A percentile compares a stretch with the other conserved stretches of the same genome.
Conservation (phyloP, 257 asterid species). For the Solanum megistacrolobum region DNA sequence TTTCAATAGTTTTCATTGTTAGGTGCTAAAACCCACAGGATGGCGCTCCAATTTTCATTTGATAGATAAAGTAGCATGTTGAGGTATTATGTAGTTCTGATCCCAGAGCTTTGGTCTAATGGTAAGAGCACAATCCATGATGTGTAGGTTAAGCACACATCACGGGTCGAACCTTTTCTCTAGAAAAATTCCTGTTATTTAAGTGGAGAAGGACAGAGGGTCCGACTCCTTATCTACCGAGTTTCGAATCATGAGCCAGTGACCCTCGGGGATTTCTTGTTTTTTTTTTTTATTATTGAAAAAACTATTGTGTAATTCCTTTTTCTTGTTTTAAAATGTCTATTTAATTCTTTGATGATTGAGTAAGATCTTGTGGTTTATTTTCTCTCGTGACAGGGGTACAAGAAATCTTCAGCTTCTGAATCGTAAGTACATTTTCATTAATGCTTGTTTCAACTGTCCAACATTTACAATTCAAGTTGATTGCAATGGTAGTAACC, state of each 20-base stretch:
- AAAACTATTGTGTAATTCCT: not conserved
- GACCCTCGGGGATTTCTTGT: not conserved
- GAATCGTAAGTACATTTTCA: slow-evolving; percentile 53
- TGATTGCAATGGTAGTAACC: not conserved
- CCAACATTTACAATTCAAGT: not conserved
- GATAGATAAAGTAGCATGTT: not conserved
- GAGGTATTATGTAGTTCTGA: not conserved
- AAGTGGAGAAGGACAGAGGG: not conserved
- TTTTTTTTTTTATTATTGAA: not conserved
- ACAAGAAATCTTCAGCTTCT: slow-evolving; percentile 76
- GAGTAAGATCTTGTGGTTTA: not conserved
- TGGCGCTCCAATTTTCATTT: not conserved
- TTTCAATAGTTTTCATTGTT: not conserved
- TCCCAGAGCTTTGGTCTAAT: not conserved
- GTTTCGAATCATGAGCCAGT: not conserved
- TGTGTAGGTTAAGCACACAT: not conserved
- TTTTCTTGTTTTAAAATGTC: not conserved
- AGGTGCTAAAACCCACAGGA: not conserved
- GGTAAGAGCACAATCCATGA: not conserved
- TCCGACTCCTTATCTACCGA: not conserved
- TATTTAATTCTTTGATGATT: not conserved
- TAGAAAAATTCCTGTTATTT: not conserved
- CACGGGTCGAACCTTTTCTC: not conserved
- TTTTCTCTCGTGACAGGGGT: slow-evolving; percentile 49
- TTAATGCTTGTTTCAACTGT: slow-evolving; percentile 7